Percentiles rank a stretch among this genome's conserved stretches.
phyloP scores from a whole-genome alignment of 345 rosid species.

The Lenwebbia sp. region DNA sequence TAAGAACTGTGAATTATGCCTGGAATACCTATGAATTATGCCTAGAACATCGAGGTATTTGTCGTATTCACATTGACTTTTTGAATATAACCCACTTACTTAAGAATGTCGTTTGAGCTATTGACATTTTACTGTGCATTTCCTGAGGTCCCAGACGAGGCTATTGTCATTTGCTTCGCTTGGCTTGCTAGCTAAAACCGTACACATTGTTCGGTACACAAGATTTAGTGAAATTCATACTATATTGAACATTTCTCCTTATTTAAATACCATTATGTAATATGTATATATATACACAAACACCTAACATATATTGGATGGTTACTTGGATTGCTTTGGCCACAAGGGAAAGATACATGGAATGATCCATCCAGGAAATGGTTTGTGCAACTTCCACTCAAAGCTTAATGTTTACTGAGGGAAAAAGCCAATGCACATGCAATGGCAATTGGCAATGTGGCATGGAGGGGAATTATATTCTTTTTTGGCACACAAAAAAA shows the following conservation, averaged over 20 bases:
- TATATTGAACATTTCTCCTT: not conserved
- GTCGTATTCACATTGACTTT: not conserved
- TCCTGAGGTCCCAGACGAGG: not conserved
- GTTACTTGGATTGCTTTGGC: not conserved
- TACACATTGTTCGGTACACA: not conserved
- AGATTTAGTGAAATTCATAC: too few relatives aligned
- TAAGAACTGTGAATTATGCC: not conserved
- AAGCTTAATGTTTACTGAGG: not conserved
- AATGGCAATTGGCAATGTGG: not conserved
- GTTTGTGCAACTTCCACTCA: not conserved
- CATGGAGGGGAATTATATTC: not conserved
- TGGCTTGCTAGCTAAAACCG: not conserved
- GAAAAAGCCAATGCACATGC: not conserved
- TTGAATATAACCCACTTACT: not conserved
- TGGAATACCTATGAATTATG: not conserved
- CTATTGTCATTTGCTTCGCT: not conserved
- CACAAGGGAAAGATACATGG: not conserved
- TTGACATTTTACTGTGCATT: not conserved
- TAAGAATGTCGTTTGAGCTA: rapidly evolving
- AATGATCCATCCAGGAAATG: not conserved
- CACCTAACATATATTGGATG: not conserved
- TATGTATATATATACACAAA: too few relatives aligned
- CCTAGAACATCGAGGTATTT: not conserved
- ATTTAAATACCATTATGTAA: not conserved
- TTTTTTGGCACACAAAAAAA: too few relatives aligned